Evolutionary conservation across 345 rosid species (phyloP).

Genomic region (Moricandia moricandioides): DNA sequence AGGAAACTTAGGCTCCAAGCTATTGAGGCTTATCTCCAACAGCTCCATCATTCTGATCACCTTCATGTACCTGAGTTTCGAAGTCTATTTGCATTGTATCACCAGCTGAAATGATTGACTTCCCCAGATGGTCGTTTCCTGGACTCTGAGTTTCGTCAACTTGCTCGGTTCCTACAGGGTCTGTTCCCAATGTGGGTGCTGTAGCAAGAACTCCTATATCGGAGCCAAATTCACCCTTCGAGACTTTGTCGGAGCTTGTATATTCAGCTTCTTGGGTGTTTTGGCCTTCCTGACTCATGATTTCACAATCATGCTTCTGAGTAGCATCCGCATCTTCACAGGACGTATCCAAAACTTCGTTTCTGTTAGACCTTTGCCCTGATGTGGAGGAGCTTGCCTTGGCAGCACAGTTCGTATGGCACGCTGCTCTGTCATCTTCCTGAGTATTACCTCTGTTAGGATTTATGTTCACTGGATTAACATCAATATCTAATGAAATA

Average conservation of each 20-base stretch:
- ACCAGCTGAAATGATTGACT: constrained; percentile 42
- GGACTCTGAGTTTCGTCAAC: constrained; percentile 80
- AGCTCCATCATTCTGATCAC: constrained; percentile 40
- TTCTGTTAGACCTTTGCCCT: constrained; percentile 41
- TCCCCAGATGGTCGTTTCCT: constrained; percentile 45
- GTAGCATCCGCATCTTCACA: constrained; percentile 76
- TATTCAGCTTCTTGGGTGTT: constrained; percentile 77
- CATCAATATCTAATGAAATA: constrained; percentile 65
- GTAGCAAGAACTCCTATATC: constrained; percentile 66
- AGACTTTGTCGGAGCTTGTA: constrained; percentile 47
- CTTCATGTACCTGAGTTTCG: constrained; percentile 52
- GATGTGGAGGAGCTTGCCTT: constrained; percentile 58
- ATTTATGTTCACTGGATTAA: constrained; percentile 40
- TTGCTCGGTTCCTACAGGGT: constrained; percentile 64
- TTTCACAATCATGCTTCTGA: constrained; percentile 83
- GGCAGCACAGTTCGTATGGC: constrained; percentile 31
- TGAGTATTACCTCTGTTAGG: constrained; percentile 25
- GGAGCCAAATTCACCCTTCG: constrained; percentile 77
- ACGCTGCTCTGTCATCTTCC: constrained; percentile 37
- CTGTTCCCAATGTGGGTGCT: constrained; percentile 54
- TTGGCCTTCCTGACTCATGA: constrained; percentile 68
- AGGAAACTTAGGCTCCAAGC: too few relatives aligned
- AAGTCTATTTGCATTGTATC: constrained; percentile 87
- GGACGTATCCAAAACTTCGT: constrained; percentile 45
- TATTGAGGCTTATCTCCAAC: too few relatives aligned